Evolutionary conservation across 495 filamentous ascomycete species (phyloP).

Genomic region (Penicillium daleae): DNA sequence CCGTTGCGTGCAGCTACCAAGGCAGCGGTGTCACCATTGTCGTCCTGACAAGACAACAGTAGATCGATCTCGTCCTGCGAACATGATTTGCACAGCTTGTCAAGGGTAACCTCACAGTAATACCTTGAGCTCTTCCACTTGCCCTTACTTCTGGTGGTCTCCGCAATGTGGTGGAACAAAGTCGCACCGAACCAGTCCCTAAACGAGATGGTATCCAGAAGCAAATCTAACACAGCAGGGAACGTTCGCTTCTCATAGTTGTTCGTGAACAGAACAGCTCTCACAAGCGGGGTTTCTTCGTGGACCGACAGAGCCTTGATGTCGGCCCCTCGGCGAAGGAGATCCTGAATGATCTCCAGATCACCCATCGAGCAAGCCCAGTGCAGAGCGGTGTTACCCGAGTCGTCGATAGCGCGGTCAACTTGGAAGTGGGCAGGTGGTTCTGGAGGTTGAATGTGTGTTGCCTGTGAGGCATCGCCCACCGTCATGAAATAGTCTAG

Average conservation of each 20-base stretch:
- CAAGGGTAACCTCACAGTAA: slow-evolving; percentile 88
- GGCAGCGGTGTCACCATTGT: slow-evolving; percentile 84
- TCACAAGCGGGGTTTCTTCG: slow-evolving; percentile 92
- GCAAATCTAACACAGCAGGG: slow-evolving; percentile 73
- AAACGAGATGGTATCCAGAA: slow-evolving; percentile 73
- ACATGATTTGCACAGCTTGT: slow-evolving; percentile 73
- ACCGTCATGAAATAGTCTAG: slow-evolving; percentile 93
- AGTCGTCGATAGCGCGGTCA: slow-evolving; percentile 85
- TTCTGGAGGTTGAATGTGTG: slow-evolving; percentile 64
- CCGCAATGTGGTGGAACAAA: slow-evolving; percentile 89
- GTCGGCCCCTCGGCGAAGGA: slow-evolving; percentile 76
- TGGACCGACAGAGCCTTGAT: slow-evolving; percentile 66
- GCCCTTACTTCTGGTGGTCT: slow-evolving; percentile 74
- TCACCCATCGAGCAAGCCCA: slow-evolving; percentile 99
- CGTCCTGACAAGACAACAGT: slow-evolving; percentile 74
- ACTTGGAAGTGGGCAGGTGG: slow-evolving; percentile 84
- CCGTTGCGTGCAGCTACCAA: slow-evolving; percentile 80
- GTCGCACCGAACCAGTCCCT: slow-evolving; percentile 79
- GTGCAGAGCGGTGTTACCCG: slow-evolving; percentile 86
- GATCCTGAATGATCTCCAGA: slow-evolving; percentile 81
- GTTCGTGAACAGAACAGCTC: slow-evolving; percentile 94
- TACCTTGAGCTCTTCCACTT: slow-evolving; percentile 86
- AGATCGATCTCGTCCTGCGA: slow-evolving; percentile 68
- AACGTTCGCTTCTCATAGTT: slow-evolving; percentile 91
- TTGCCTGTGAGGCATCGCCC: slow-evolving; percentile 65